Base-by-base conservation (phyloP, 73 alveolate genomes). In the Paramecium biaurelia region DNA sequence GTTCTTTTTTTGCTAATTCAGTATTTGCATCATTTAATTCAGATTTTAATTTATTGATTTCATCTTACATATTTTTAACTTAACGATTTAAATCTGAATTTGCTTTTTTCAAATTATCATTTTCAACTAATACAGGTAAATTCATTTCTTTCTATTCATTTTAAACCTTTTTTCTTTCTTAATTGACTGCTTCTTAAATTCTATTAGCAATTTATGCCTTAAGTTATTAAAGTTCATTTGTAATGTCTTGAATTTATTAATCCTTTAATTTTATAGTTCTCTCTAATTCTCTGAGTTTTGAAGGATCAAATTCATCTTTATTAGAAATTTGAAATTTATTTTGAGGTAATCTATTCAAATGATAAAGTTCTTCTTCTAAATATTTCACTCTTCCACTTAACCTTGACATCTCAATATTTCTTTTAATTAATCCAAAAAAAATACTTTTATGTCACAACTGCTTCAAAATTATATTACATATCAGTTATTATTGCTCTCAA, bases 381-480 rank as follows among this genome's bases (percentile, higher is more conserved):
- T 30, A 79, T 79, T 47, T 79, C 34, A 79, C 90, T 79, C 90
- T 79, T 7, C 90, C 90, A 23, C 26, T 43, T 79, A 79, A 21
- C 5, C 90, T 38, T 2, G 90, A 79, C 7, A 79, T 43, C 18
- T 79, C 90, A 20, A 79, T 79, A 79, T 79, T 79, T 79, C 87
- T 74, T 28, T 8, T 34, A n/a, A 18, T 37, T 28, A 32, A 37
- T 74, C 2, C 37, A 32, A 34, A 34, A 1, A n/a, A 41, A 2
- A 21, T 74, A 74, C 87, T 79, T 79, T 47, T 79, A 79, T 24
- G 63, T 49, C 9, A 79, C 49, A 11, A 79, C 90, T 4, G 90
- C 45, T 79, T 79, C 90, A 47, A 79, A 79, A 79, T 47, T 79
- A 20, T 79, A 79, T 23, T 79, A 41, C 90, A 79, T 79, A 79